Percentiles rank a stretch among this genome's conserved stretches.
Conservation (phyloP, 1,284 basidiomycete species). For the Melampsora larici-populina region DNA sequence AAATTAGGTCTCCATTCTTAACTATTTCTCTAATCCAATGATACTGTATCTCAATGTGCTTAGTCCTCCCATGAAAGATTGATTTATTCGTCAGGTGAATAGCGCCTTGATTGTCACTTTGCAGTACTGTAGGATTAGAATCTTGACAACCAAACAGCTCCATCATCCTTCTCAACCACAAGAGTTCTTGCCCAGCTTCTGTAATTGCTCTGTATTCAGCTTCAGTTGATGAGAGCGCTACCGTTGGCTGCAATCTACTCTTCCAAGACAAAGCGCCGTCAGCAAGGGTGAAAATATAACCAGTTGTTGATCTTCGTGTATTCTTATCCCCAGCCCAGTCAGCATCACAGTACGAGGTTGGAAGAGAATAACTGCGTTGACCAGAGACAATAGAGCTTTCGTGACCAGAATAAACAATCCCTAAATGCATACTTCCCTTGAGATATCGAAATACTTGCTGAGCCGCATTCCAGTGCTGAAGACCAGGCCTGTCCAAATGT, state of each 20-base stretch:
- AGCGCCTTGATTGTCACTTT: no score
- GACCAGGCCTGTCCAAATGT: neutral
- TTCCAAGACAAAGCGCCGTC: constrained; percentile 20
- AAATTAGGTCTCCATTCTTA: no score
- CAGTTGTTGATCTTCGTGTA: constrained; percentile 26
- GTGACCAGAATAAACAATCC: neutral
- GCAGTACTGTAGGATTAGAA: no score
- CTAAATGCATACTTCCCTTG: neutral
- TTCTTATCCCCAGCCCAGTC: constrained; percentile 39
- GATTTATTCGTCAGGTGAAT: no score
- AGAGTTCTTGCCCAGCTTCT: constrained; percentile 1
- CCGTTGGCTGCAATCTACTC: constrained; percentile 18
- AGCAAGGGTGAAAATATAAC: constrained; percentile 17
- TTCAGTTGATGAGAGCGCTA: constrained; percentile 33
- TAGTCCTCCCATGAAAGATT: no score
- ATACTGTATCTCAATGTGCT: no score
- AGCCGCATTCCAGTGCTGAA: constrained; percentile 1
- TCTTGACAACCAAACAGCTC: neutral
- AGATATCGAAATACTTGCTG: neutral
- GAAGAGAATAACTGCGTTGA: neutral
- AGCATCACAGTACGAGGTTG: constrained; percentile 6
- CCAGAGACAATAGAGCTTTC: no score
- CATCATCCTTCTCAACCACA: constrained; percentile 13
- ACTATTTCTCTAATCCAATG: no score
- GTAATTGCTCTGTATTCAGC: no score